Conservation (phyloP, 345 rosid species). For the Gossypium longicalyx region DNA sequence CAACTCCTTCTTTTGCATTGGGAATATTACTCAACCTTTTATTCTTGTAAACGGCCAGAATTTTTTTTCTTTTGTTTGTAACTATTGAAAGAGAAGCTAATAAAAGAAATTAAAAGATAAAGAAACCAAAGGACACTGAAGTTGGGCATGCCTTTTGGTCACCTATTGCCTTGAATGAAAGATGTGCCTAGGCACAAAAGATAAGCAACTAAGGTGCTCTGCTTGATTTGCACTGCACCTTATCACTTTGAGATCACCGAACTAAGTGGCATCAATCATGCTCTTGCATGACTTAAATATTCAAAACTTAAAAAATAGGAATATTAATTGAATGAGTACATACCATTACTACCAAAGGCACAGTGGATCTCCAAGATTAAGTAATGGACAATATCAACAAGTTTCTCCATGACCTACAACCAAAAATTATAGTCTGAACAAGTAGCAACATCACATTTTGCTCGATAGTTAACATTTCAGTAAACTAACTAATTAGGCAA, state of each 20-base stretch:
- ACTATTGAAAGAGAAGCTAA: not conserved
- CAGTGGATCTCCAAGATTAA: slow-evolving; percentile 77
- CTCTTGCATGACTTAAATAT: not conserved
- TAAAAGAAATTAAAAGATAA: not conserved
- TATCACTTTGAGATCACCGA: not conserved
- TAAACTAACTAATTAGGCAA: not conserved
- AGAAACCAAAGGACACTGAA: not conserved
- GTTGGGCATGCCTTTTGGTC: not conserved
- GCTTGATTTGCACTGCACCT: not conserved
- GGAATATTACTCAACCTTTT: not conserved
- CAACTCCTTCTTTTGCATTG: not conserved
- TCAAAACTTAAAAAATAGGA: not conserved
- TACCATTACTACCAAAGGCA: slow-evolving; percentile 71
- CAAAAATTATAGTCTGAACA: slow-evolving; percentile 15
- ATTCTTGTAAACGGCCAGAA: not conserved
- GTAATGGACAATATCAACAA: slow-evolving; percentile 85
- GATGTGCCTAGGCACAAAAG: not conserved
- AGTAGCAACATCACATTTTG: not conserved
- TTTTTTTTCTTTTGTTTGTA: not conserved
- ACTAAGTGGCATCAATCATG: not conserved
- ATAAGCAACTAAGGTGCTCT: not conserved
- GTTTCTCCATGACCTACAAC: slow-evolving; percentile 84
- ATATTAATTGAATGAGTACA: slow-evolving; percentile 15
- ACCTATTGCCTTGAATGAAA: not conserved
- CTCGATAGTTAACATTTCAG: not conserved